Evolutionary conservation across 768 basidiomycete species (phyloP).

Genomic region (Auricularia heimuer): DNA sequence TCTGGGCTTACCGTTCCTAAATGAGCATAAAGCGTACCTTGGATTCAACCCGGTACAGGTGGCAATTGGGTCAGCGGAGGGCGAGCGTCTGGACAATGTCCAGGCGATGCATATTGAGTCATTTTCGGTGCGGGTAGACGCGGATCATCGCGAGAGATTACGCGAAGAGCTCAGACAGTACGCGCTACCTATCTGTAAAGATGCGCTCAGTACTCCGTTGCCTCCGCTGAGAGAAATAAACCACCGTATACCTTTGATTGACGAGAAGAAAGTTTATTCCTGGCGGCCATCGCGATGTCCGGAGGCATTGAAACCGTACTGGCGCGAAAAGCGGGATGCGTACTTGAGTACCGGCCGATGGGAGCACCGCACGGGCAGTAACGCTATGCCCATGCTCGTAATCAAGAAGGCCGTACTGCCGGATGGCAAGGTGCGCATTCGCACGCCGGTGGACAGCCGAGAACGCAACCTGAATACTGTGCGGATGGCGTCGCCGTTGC

Average conservation of each 20-base stretch:
- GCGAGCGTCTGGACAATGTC: neutral
- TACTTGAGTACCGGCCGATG: conserved; percentile 24
- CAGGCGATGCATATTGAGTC: neutral
- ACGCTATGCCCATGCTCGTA: conserved; percentile 25
- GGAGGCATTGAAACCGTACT: conserved; percentile 17
- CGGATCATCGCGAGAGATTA: neutral
- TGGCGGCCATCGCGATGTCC: conserved; percentile 20
- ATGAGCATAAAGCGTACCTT: conserved; percentile 12
- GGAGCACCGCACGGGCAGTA: conserved; percentile 18
- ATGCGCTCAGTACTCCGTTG: conserved; percentile 20
- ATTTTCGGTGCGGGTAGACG: neutral
- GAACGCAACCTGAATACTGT: conserved; percentile 24
- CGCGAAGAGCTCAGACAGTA: conserved; percentile 15
- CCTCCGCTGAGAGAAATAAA: conserved; percentile 33
- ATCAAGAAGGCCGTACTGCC: conserved; percentile 17
- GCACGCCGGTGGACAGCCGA: conserved; percentile 18
- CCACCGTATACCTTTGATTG: conserved; percentile 31
- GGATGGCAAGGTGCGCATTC: conserved; percentile 12
- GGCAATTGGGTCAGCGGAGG: conserved; percentile 6
- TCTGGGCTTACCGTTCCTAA: neutral
- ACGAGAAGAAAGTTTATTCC: too few species aligned
- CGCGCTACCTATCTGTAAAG: conserved; percentile 17
- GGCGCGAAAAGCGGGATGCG: conserved; percentile 20
- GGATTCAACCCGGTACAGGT: conserved; percentile 20
- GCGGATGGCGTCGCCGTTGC: conserved; percentile 6